Percentiles rank a stretch among this genome's conserved stretches.
These are phyloP conservation scores for Colletotrichum orchidophilum DNA, from an alignment of 2,329 filamentous ascomycete genomes.

Conservation along the genomic window DNA sequence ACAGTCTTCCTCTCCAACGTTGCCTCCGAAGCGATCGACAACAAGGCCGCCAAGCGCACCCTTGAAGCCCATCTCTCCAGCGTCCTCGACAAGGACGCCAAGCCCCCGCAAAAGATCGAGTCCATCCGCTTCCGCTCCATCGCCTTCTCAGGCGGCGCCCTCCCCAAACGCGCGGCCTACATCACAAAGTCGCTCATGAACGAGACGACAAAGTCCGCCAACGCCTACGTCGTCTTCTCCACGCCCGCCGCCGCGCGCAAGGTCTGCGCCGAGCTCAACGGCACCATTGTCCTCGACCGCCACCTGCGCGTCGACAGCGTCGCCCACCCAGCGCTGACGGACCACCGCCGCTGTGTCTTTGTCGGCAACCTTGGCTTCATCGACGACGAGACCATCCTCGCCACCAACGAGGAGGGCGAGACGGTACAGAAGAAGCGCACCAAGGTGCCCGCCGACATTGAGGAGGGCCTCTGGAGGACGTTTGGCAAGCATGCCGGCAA, in stretches of 20 bases:
- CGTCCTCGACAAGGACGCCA: constrained; percentile 66
- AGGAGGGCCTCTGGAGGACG: constrained; percentile 90
- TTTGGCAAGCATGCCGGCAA: constrained; percentile 78
- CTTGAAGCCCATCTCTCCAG: constrained; percentile 82
- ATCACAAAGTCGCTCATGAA: constrained; percentile 92
- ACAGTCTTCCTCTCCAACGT: constrained; percentile 96
- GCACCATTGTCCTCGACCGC: constrained; percentile 82
- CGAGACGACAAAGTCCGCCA: constrained; percentile 89
- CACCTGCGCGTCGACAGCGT: constrained; percentile 93
- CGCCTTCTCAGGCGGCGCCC: constrained; percentile 77
- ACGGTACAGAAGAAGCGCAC: constrained; percentile 77
- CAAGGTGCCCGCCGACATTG: constrained; percentile 82
- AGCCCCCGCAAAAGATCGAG: constrained; percentile 77
- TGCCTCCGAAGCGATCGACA: constrained; percentile 81
- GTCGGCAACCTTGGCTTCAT: constrained; percentile 97
- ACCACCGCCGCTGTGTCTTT: constrained; percentile 92
- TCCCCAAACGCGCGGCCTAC: constrained; percentile 94
- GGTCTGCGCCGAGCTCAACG: constrained; percentile 83
- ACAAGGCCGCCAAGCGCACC: constrained; percentile 81
- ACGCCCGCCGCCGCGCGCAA: constrained; percentile 78
- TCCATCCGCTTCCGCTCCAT: constrained; percentile 95
- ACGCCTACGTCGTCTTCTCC: constrained; percentile 92
- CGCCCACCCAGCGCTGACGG: constrained; percentile 83
- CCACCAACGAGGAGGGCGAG: constrained; percentile 71
- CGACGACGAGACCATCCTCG: constrained; percentile 83